Conservation (phyloP, 441 rosid species). For the Euphorbia celastroides region DNA sequence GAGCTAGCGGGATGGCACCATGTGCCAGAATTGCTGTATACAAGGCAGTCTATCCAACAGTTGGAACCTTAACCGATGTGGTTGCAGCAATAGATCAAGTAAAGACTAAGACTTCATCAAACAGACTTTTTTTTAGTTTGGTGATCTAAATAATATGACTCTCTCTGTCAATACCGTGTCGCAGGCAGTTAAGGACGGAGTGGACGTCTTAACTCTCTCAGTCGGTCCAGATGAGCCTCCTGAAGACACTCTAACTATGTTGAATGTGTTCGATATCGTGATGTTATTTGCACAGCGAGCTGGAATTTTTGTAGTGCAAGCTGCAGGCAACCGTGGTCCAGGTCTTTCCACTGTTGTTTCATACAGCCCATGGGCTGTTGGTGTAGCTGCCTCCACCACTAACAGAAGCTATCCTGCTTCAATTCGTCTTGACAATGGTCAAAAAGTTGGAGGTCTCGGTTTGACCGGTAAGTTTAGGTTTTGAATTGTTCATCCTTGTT, state of each 20-base stretch:
- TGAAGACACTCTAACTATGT: constrained; percentile 69
- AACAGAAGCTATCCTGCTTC: constrained; percentile 62
- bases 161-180: constrained; percentile 3
- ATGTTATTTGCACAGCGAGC: constrained; percentile 69
- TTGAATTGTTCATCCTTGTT: too few species aligned
- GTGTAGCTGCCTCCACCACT: constrained; percentile 81
- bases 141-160: too few species aligned
- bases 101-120: background rate
- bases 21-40: constrained; percentile 99
- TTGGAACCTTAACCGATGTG: constrained; percentile 89
- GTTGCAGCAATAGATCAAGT: constrained; percentile 97
- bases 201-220: constrained; percentile 75
- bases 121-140: background rate
- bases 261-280: constrained; percentile 77
- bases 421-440: constrained; percentile 64
- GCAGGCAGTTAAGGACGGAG: constrained; percentile 92
- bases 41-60: constrained; percentile 91
- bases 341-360: constrained; percentile 73
- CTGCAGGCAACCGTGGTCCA: constrained; percentile 94
- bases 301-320: constrained; percentile 90
- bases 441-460: constrained; percentile 67
- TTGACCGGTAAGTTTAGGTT: too few species aligned
- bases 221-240: constrained; percentile 91
- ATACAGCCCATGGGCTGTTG: constrained; percentile 91
- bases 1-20: constrained; percentile 99